These are phyloP conservation scores for Podila epicladia DNA, from an alignment of 192 early-diverging fungal genomes.

Conservation along the genomic window DNA sequence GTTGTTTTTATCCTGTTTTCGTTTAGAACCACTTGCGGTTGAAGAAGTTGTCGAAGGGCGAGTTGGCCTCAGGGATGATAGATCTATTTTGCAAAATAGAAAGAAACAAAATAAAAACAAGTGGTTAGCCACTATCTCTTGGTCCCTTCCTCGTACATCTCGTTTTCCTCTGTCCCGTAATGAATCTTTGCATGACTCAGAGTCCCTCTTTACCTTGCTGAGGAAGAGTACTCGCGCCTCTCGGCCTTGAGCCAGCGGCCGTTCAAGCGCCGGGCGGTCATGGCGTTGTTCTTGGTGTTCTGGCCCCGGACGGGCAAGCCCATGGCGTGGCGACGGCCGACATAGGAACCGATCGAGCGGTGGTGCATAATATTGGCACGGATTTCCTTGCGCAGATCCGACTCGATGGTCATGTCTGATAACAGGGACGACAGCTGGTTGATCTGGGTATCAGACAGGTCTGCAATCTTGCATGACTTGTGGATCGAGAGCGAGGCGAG, in stretches of 20 bases:
- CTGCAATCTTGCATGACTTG: constrained; percentile 83
- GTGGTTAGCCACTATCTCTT: background rate
- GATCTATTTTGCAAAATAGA: constrained; percentile 11
- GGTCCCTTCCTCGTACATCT: background rate
- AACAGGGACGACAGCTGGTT: constrained; percentile 87
- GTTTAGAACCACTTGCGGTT: constrained; percentile 45
- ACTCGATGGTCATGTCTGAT: constrained; percentile 89
- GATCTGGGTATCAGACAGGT: constrained; percentile 89
- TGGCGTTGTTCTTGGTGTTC: constrained; percentile 85
- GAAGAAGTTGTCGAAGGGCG: constrained; percentile 48
- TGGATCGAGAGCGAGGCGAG: constrained; percentile 88
- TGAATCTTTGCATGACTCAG: background rate
- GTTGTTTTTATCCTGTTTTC: no score
- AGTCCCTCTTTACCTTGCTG: constrained; percentile 21
- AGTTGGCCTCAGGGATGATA: constrained; percentile 21
- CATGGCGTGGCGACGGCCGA: constrained; percentile 87
- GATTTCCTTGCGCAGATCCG: constrained; percentile 77
- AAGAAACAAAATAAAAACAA: background rate
- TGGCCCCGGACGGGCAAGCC: constrained; percentile 92
- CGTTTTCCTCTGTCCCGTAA: background rate
- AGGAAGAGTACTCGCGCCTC: constrained; percentile 44
- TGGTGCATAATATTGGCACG: constrained; percentile 78
- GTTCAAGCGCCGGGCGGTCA: constrained; percentile 90
- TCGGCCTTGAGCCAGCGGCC: constrained; percentile 62
- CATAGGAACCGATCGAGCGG: constrained; percentile 76